Base-by-base conservation (phyloP, 2,329 filamentous ascomycete genomes). In the Arachnopeziza araneosa region DNA sequence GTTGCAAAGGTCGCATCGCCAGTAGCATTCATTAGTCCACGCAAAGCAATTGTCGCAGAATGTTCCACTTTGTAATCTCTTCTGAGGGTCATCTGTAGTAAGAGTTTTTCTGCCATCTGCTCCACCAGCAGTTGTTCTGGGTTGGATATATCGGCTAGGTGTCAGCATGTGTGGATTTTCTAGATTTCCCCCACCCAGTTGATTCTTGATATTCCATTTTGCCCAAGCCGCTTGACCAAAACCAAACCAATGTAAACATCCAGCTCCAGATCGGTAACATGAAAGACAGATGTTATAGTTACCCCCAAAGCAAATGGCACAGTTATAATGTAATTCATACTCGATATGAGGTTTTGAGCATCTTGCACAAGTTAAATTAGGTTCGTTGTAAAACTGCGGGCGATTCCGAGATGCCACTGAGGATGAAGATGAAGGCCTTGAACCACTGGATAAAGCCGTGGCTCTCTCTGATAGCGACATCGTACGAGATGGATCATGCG, bases 1-100 rank as follows among this genome's bases (percentile, higher is more conserved):
- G 68, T 96, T 96, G 75, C 93, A 98, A 24, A 81, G 73, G 61
- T 89, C 85, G 73, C 93, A 98, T 63, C 90, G 87, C 93, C 93
- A 98, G 74, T 90, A 96, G 74, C 91, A 95, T 56, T 88, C 83
- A 68, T 96, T 93, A 0, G 91, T 83, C 78, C 85, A 89, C 0
- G 82, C 78, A 21, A 82, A 78, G 72, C 93, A 97, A 54, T 83
- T 82, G 48, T 88, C 85, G 72, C 93, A 98, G 73, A 97, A 97
- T 6, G 90, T 86, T 22, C 93, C 93, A 56, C 83, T 86, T 73
- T 95, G 85, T 0, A 95, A 75, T 24, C 90, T 80, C 49, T 80
- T 80, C 4, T 78, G 76, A 0, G 90, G 89, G 70, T 93, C 83
- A 36, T 90, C 86, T 7, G 79, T 82, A 2, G 85, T 90, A 64